These are phyloP conservation scores for Solanum hybrid DNA, from an alignment of 305 asterid genomes.

Conservation along the genomic window DNA sequence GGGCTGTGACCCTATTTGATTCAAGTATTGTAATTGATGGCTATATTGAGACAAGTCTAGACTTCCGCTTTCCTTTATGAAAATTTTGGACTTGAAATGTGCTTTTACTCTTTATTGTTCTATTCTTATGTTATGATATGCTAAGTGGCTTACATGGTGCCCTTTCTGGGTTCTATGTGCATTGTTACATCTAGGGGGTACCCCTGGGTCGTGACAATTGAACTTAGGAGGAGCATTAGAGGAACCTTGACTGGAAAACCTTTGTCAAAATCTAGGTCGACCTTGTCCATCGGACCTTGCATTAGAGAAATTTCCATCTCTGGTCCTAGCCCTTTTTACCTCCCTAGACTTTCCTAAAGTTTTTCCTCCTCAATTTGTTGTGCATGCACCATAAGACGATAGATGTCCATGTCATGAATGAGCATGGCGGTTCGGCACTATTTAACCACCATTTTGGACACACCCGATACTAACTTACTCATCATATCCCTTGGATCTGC, in stretches of 20 bases:
- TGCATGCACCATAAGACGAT: not conserved
- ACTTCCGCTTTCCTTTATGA: too few relatives aligned
- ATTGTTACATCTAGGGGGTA: too few relatives aligned
- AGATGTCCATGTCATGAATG: not conserved
- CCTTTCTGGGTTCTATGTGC: too few relatives aligned
- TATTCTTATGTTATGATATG: too few relatives aligned
- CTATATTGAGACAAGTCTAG: too few relatives aligned
- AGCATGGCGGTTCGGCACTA: not conserved
- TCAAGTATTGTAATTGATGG: too few relatives aligned
- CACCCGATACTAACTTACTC: not conserved
- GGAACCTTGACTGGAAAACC: not conserved
- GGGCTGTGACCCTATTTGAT: too few relatives aligned
- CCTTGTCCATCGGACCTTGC: not conserved
- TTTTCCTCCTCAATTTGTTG: not conserved
- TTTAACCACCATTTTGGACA: not conserved
- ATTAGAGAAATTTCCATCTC: not conserved
- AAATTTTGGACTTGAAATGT: too few relatives aligned
- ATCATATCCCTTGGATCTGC: not conserved
- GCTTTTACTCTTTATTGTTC: too few relatives aligned
- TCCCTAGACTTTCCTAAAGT: not conserved
- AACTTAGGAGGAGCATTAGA: not conserved
- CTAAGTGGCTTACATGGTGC: too few relatives aligned
- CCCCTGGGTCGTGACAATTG: too few relatives aligned
- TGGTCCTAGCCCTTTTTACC: not conserved
- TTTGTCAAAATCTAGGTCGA: not conserved